Percentiles rank a stretch among this genome's conserved stretches.
Conservation (phyloP, 23 red algal genomes). For the Gracilaria caudata region DNA sequence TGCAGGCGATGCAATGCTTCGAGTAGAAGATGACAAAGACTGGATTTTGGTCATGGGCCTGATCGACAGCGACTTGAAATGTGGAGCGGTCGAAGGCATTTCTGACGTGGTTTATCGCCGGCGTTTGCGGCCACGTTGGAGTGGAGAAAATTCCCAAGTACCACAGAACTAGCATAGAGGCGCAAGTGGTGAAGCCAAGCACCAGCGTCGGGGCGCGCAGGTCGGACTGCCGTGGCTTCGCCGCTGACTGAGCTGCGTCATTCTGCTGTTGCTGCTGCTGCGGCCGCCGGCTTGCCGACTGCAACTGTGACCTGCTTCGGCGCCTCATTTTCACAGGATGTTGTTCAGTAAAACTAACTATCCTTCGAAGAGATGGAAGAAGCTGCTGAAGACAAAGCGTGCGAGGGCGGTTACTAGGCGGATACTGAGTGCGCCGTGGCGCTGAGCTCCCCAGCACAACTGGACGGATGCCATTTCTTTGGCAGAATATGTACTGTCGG, state of each 20-base stretch:
- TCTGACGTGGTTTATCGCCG: background rate
- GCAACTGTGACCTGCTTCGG: background rate
- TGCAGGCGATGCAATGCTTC: slow-evolving; percentile 17
- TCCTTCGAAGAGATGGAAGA: background rate
- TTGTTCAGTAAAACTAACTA: too few species aligned
- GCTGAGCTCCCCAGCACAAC: background rate
- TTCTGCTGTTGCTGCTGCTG: background rate
- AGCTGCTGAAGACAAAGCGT: background rate
- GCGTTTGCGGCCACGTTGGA: background rate
- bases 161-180: background rate
- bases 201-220: background rate
- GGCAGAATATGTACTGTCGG: background rate
- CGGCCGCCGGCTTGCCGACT: background rate
- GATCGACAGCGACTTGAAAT: slow-evolving; percentile 3
- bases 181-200: background rate
- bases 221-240: background rate
- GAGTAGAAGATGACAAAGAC: slow-evolving; percentile 19
- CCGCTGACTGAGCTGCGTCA: background rate
- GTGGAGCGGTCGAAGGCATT: background rate
- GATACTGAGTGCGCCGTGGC: background rate
- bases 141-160: slow-evolving; percentile 6
- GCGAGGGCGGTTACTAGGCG: background rate
- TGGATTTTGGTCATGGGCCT: background rate
- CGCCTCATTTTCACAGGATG: background rate
- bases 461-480: background rate